phyloP scores from a whole-genome alignment of 805 yeast species.

The Schwanniomyces sp. region DNA sequence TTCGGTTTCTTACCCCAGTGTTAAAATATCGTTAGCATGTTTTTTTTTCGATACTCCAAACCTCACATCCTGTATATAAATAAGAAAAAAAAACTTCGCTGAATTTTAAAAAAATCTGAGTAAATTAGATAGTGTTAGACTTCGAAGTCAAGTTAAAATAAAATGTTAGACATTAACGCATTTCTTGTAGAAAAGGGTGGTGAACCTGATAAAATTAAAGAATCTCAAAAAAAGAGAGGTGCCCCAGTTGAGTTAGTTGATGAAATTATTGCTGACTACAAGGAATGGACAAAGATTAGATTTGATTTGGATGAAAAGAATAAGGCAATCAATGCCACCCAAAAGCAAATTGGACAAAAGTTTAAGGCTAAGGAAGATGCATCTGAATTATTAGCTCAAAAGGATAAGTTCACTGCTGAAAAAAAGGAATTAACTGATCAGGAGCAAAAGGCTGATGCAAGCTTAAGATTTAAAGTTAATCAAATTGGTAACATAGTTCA shows the following conservation, averaged over 20 bases:
- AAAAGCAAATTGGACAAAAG: constrained; percentile 89
- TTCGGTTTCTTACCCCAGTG: background rate
- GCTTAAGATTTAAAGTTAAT: constrained; percentile 77
- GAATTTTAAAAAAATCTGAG: background rate
- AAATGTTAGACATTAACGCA: constrained; percentile 88
- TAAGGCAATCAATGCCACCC: constrained; percentile 84
- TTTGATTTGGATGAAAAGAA: constrained; percentile 89
- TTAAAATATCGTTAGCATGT: background rate
- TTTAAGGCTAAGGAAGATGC: constrained; percentile 97
- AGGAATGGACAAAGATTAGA: constrained; percentile 79
- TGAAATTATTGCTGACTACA: constrained; percentile 88
- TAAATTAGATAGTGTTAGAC: background rate
- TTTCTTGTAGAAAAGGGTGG: constrained; percentile 98
- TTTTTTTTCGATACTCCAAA: background rate
- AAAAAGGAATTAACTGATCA: constrained; percentile 64
- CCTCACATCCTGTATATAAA: background rate
- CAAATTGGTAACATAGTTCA: constrained; percentile 94
- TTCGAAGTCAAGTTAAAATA: background rate
- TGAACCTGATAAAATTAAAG: constrained; percentile 82
- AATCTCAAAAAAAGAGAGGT: constrained; percentile 92
- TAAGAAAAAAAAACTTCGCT: background rate
- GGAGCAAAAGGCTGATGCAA: constrained; percentile 80
- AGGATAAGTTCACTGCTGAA: constrained; percentile 69
- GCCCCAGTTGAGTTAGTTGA: constrained; percentile 94
- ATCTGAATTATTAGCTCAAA: constrained; percentile 72